Evolutionary conservation across 2,329 filamentous ascomycete species (phyloP), one percentile per base, ranked within the genome.

Genomic region (Cladobotryum protrusum): DNA sequence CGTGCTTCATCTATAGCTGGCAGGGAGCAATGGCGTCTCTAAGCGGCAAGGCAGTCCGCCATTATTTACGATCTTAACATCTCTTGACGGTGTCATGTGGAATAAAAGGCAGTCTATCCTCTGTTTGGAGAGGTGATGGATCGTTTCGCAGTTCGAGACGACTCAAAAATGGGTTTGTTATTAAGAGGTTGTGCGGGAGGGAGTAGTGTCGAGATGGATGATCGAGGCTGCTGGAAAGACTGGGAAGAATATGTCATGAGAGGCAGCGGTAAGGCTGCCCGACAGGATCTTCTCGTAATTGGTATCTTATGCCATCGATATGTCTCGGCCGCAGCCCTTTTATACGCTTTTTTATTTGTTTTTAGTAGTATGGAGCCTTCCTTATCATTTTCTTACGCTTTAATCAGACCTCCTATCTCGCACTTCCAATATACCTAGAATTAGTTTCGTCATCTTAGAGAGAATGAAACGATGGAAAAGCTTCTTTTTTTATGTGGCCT

Each of bases 351-450:
- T 63, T 57, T 60, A 61, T 57, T 63, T 67, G 61, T 64, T 57
- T 62, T 64, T 62, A 67, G 65, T 67, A 61, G 63, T 61, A 63
- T 59, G 61, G 59, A 67, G 59, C 59, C 63, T 57, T 64, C 62
- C 61, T 62, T 66, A 61, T 61, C 56, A 62, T 67, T 64, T 66
- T 63, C 57, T 63, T 60, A 69, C 58, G 61, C 60, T 67, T 68
- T 66, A 69, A 69, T 69, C 60, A 61, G 59, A 62, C 56, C 61
- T 62, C 59, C 61, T 62, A 63, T 57, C 61, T 62, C 62, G 55
- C 54, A 54, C 58, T 62, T 49, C 59, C 56, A 60, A 59, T 61
- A 60, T 58, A 53, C 47, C 50, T 54, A 61, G 57, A 59, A 55
- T 61, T 64, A 61, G 54, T 59, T 62, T 61, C 54, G 56, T 60